A percentile compares a stretch with the other conserved stretches of the same genome.
phyloP scores from a whole-genome alignment of 345 rosid genomes.

The Hibiscus tridactylites region DNA sequence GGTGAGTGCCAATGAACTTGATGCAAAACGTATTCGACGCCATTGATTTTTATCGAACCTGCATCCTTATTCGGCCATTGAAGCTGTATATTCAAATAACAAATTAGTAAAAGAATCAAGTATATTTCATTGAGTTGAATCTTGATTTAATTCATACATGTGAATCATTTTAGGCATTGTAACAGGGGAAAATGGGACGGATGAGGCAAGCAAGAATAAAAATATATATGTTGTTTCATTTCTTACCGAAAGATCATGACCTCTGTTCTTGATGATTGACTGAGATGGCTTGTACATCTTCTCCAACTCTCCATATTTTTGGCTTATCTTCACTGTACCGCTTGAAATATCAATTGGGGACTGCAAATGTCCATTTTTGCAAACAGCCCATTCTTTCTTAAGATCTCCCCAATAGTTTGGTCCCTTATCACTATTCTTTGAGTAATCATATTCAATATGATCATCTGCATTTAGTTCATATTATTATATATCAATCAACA shows the following conservation, averaged over 20 bases:
- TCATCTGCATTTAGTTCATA: background rate
- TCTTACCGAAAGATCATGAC: background rate
- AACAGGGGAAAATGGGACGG: too few relatives aligned
- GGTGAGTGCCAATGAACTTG: too few relatives aligned
- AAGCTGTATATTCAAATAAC: too few relatives aligned
- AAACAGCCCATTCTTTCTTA: background rate
- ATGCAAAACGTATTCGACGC: too few relatives aligned
- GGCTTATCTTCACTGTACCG: background rate
- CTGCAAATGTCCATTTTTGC: background rate
- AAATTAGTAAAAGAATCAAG: too few relatives aligned
- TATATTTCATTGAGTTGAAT: too few relatives aligned
- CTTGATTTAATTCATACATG: too few relatives aligned
- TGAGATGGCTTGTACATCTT: background rate
- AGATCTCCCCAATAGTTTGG: background rate
- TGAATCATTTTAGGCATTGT: too few relatives aligned
- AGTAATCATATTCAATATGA: background rate
- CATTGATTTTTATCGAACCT: too few relatives aligned
- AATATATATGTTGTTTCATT: background rate
- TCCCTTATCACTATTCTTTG: background rate
- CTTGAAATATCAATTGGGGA: background rate
- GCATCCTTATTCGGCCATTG: too few relatives aligned
- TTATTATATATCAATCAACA: background rate
- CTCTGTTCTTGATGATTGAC: background rate
- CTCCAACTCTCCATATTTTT: background rate
- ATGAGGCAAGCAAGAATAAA: too few relatives aligned